These are phyloP conservation scores for Dryadomyces quercivorus DNA, from an alignment of 2,329 filamentous ascomycete species.

Conservation along the genomic window DNA sequence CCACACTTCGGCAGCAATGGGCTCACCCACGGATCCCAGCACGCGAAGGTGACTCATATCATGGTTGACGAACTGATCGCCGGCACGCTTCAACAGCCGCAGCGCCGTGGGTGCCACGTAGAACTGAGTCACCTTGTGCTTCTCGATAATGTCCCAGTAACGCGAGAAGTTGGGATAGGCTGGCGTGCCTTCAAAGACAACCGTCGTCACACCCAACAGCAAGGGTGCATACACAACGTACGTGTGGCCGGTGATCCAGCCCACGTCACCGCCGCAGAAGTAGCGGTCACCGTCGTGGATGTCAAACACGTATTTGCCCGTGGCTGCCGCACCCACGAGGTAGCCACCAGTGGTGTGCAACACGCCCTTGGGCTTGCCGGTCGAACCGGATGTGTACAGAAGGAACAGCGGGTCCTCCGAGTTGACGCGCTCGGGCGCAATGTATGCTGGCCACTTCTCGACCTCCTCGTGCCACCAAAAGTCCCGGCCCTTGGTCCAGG, in stretches of 20 bases:
- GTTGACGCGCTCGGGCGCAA: slow-evolving; percentile 77
- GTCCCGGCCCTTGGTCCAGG: slow-evolving; percentile 81
- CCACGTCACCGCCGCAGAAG: slow-evolving; percentile 97
- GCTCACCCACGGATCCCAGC: slow-evolving; percentile 89
- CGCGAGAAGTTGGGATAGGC: slow-evolving; percentile 96
- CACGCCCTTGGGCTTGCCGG: slow-evolving; percentile 96
- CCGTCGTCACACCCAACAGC: slow-evolving; percentile 81
- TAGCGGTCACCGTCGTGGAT: slow-evolving; percentile 88
- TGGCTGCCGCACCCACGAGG: slow-evolving; percentile 82
- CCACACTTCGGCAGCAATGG: slow-evolving; percentile 96
- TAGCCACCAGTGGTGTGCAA: slow-evolving; percentile 97
- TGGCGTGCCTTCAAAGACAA: slow-evolving; percentile 96
- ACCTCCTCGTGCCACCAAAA: slow-evolving; percentile 98
- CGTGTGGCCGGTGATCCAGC: slow-evolving; percentile 98
- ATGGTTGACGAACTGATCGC: slow-evolving; percentile 81
- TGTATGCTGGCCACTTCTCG: slow-evolving; percentile 90
- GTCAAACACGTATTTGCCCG: slow-evolving; percentile 98
- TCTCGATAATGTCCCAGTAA: slow-evolving; percentile 97
- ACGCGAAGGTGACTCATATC: slow-evolving; percentile 84
- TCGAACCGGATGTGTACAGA: slow-evolving; percentile 95
- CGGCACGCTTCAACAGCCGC: slow-evolving; percentile 86
- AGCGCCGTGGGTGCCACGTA: slow-evolving; percentile 95
- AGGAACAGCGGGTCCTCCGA: slow-evolving; percentile 95
- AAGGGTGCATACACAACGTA: slow-evolving; percentile 96
- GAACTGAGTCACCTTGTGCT: slow-evolving; percentile 93